phyloP scores from a whole-genome alignment of 2,329 filamentous ascomycete genomes.

The Hypoxylon sp. region DNA sequence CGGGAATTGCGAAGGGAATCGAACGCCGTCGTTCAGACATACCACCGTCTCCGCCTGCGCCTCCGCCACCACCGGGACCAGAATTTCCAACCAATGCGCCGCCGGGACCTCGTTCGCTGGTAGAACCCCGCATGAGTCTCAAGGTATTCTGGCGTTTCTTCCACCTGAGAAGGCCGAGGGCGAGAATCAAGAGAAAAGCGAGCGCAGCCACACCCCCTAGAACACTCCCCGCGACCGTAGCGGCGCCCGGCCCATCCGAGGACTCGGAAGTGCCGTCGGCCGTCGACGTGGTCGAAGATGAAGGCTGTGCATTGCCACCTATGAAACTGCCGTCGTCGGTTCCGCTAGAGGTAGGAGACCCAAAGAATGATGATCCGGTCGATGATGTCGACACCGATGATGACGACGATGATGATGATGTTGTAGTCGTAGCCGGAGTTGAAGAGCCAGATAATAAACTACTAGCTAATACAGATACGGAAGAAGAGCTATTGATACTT shows the following conservation, averaged over 20 bases:
- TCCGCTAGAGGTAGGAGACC: constrained; percentile 29
- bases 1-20: constrained; percentile 63
- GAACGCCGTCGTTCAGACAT: constrained; percentile 65
- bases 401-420: constrained; percentile 14
- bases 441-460: constrained; percentile 32
- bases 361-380: constrained; percentile 37
- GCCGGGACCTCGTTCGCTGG: constrained; percentile 54
- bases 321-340: constrained; percentile 37
- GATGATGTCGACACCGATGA: constrained; percentile 17
- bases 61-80: constrained; percentile 47
- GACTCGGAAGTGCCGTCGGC: constrained; percentile 44
- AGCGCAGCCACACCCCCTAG: constrained; percentile 72
- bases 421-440: constrained; percentile 34
- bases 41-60: constrained; percentile 44
- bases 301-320: constrained; percentile 47
- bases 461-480: constrained; percentile 38
- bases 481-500: constrained; percentile 44
- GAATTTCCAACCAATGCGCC: constrained; percentile 54
- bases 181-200: constrained; percentile 68
- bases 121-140: constrained; percentile 61
- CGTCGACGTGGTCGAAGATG: constrained; percentile 48
- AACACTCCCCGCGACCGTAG: constrained; percentile 68
- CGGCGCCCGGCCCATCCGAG: constrained; percentile 49
- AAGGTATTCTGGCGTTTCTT: constrained; percentile 66
- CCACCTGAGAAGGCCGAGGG: constrained; percentile 69